Evolutionary conservation across 2,329 filamentous ascomycete genomes (phyloP).

Genomic region (Hypoxylon sp.): DNA sequence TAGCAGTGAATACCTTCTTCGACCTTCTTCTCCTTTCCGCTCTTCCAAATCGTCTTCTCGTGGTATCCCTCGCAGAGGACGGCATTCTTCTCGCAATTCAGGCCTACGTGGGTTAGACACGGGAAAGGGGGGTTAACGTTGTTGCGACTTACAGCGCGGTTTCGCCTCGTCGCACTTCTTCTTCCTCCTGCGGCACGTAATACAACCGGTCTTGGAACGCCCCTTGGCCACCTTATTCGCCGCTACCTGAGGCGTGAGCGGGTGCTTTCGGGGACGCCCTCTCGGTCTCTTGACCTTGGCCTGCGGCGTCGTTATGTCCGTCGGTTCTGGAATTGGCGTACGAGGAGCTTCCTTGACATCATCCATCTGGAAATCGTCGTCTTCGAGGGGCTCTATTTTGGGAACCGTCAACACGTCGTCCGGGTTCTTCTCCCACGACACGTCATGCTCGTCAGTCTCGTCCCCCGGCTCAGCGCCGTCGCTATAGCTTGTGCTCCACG

Average conservation of each 20-base stretch:
- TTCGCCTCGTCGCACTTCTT: slow-evolving; percentile 78
- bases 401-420: slow-evolving; percentile 58
- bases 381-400: slow-evolving; percentile 65
- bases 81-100: slow-evolving; percentile 93
- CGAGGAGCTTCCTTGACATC: slow-evolving; percentile 58
- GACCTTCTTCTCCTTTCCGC: slow-evolving; percentile 77
- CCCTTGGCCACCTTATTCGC: slow-evolving; percentile 80
- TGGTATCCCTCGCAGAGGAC: slow-evolving; percentile 92
- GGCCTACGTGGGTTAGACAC: slow-evolving; percentile 58
- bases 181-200: slow-evolving; percentile 72
- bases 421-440: slow-evolving; percentile 56
- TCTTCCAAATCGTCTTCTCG: slow-evolving; percentile 86
- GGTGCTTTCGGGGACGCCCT: slow-evolving; percentile 84
- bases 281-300: slow-evolving; percentile 70
- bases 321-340: slow-evolving; percentile 40
- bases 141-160: slow-evolving; percentile 64
- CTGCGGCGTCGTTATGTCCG: slow-evolving; percentile 36
- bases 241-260: slow-evolving; percentile 64
- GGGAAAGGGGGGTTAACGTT: slow-evolving; percentile 29
- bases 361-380: slow-evolving; percentile 61
- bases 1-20: slow-evolving; percentile 64
- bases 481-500: slow-evolving; percentile 54
- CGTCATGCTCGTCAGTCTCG: slow-evolving; percentile 50
- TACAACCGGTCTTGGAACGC: slow-evolving; percentile 71
- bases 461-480: slow-evolving; percentile 45